Conservation (phyloP, 345 rosid genomes). For the Reutealis trisperma region DNA sequence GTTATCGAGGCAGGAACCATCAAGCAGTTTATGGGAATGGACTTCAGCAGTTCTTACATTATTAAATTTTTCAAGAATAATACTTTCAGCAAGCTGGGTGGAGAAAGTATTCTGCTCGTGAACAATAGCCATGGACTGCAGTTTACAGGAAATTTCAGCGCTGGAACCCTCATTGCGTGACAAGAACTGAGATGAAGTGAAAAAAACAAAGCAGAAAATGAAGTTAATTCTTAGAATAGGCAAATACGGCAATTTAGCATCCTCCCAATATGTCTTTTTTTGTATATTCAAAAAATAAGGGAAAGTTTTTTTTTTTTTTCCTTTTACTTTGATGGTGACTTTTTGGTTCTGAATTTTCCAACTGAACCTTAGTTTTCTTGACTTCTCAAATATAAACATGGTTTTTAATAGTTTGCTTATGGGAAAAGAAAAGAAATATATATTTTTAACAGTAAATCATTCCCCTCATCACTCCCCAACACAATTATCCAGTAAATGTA, state of each 20-base stretch:
- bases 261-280: too few relatives aligned
- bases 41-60: conserved; percentile 25
- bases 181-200: conserved; percentile 42
- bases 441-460: too few relatives aligned
- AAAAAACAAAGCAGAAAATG: conserved; percentile 11
- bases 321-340: too few relatives aligned
- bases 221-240: conserved; percentile 3
- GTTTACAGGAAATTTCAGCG: conserved; percentile 15
- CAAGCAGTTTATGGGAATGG: not conserved
- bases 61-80: conserved; percentile 31
- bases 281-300: too few relatives aligned
- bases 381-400: too few relatives aligned
- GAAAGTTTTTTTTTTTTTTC: too few relatives aligned
- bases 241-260: not conserved
- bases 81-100: conserved; percentile 25
- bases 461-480: too few relatives aligned
- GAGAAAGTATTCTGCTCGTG: conserved; percentile 20
- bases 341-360: too few relatives aligned
- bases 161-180: conserved; percentile 31
- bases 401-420: too few relatives aligned
- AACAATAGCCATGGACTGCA: conserved; percentile 9
- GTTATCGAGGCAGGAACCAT: not conserved
- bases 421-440: too few relatives aligned
- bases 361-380: too few relatives aligned
- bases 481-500: too few relatives aligned